phyloP scores from a whole-genome alignment of 2,329 filamentous ascomycete species.

The Monilinia aucupariae region DNA sequence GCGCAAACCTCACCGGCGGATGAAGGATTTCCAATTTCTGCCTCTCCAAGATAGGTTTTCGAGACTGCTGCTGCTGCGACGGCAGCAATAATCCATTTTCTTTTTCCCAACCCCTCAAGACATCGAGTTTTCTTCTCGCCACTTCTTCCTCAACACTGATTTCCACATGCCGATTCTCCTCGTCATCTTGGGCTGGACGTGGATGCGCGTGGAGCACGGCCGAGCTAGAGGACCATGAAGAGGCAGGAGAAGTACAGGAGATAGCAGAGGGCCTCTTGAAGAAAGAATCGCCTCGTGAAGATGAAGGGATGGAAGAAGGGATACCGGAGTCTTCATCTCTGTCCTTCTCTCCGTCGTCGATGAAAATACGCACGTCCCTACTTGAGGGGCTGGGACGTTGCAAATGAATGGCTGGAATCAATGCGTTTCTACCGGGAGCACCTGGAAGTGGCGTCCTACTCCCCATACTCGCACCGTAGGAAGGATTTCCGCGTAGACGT shows the following conservation, averaged over 20 bases:
- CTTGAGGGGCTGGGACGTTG: background rate
- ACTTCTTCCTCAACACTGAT: background rate
- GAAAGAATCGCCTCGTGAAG: slow-evolving; percentile 4
- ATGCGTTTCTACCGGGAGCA: background rate
- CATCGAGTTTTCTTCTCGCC: background rate
- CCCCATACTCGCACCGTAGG: background rate
- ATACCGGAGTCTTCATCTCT: background rate
- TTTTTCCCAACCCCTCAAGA: background rate
- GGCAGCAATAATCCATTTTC: background rate
- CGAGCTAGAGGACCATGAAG: background rate
- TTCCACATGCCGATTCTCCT: background rate
- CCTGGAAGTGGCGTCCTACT: slow-evolving; percentile 9
- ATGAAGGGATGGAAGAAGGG: slow-evolving; percentile 2
- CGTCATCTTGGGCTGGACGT: no score
- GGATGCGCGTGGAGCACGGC: background rate
- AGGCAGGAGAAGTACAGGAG: background rate
- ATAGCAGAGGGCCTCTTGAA: background rate
- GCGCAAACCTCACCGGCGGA: background rate
- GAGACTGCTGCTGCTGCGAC: no score
- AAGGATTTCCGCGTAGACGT: slow-evolving; percentile 9
- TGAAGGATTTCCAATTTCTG: background rate
- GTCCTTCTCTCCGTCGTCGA: background rate
- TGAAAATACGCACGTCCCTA: background rate
- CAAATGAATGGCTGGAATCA: background rate
- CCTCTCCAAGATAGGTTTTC: background rate